Evolutionary conservation across 139 green algal genomes (phyloP), one percentile per base, ranked within the genome.

Genomic region (Limnomonas spitsbergensis): DNA sequence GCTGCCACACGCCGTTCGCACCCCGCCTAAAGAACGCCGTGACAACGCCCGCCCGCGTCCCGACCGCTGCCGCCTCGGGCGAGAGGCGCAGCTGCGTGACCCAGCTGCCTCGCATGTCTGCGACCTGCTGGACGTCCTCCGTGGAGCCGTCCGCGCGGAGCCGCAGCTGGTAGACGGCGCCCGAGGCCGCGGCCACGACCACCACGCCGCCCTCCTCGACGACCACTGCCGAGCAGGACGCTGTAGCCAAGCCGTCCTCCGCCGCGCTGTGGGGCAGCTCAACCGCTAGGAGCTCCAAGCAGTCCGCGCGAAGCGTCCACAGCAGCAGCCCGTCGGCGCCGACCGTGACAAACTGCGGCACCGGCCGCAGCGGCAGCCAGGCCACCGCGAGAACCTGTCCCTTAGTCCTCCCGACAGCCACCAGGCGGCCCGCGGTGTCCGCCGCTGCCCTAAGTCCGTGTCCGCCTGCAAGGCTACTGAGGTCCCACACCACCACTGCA

Each of bases 401-500:
- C 6, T 77, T 35, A 2, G 71, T 80, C 66, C 81, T 68, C 4
- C 79, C 88, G 0, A 69, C 85, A 0, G 83, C 85, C 7, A 89
- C 77, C 47, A 61, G 20, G 14, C 47, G 47, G 14, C 47, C 47
- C 14, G 47, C 14, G 14, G 14, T 20, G 14, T 38, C 69, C 29
- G 32, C 31, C 3, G 26, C 73, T n/a, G n/a, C n/a, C n/a, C n/a
- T n/a, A n/a, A n/a, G n/a, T n/a, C n/a, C n/a, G n/a, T n/a, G n/a
- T n/a, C n/a, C n/a, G n/a, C n/a, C n/a, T 36, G 39, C 36, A 34
- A 0, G 47, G 40, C 20, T 20, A 29, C 14, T 14, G 1, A 91
- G 76, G 47, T 88, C 83, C 87, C 87, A 93, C 75, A 93, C 76
- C 2, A 83, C 83, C 20, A 93, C 66, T 29, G 71, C 75, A 26